Percentiles rank a stretch among this genome's conserved stretches.
Conservation (phyloP, 23 red algal species). For the Chondrus crispus region DNA sequence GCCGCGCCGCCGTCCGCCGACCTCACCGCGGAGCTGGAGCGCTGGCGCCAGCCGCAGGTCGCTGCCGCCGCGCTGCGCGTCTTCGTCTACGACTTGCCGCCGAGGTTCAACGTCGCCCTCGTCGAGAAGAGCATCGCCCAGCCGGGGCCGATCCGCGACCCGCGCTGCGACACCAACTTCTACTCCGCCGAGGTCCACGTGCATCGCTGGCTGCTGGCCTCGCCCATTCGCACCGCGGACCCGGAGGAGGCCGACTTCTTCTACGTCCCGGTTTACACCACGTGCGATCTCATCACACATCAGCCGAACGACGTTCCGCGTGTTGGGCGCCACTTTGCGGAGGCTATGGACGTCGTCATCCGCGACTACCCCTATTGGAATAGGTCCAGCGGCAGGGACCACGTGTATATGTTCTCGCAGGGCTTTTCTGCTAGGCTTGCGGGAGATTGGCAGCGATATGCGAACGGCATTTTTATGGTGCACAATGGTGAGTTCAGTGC, state of each 20-base stretch:
- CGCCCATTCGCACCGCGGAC: conserved; percentile 28
- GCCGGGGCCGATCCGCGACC: conserved; percentile 46
- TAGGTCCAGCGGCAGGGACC: conserved; percentile 33
- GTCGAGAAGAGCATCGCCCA: conserved; percentile 32
- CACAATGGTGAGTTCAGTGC: conserved; percentile 72
- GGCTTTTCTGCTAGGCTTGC: conserved; percentile 50
- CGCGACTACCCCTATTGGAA: conserved; percentile 45
- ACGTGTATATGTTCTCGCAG: conserved; percentile 63
- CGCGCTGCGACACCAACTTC: conserved; percentile 42
- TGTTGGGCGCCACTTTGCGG: conserved; percentile 30
- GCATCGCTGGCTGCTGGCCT: conserved; percentile 29
- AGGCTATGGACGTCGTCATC: conserved; percentile 34
- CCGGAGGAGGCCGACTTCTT: conserved; percentile 60
- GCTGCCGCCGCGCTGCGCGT: conserved; percentile 11
- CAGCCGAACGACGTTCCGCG: conserved; percentile 48
- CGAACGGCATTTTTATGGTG: conserved; percentile 67
- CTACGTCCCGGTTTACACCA: conserved; percentile 64
- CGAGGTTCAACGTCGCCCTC: conserved; percentile 52
- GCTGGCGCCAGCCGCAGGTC: conserved; percentile 1
- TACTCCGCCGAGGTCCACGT: conserved; percentile 48
- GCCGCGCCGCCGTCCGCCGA: neutral
- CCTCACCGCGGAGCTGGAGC: neutral
- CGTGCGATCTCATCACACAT: conserved; percentile 43
- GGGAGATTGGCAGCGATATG: conserved; percentile 36
- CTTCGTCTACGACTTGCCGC: conserved; percentile 66